Evolutionary conservation across 441 rosid genomes (phyloP).

Genomic region (Sinapis alba): DNA sequence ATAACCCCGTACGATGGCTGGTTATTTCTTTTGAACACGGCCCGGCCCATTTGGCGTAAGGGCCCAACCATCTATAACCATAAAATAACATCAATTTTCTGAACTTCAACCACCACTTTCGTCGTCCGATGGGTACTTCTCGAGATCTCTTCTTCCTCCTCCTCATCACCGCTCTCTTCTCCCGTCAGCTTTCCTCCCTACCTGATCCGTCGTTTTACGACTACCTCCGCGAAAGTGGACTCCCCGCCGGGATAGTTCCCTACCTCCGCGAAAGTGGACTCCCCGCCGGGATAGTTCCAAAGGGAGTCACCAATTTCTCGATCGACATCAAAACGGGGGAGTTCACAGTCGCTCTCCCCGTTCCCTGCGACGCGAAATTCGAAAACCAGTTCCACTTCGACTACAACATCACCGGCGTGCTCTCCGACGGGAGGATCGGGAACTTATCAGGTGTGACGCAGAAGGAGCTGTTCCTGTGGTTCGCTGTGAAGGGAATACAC

Average conservation of each 20-base stretch:
- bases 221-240: conserved; percentile 49
- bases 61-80: not conserved
- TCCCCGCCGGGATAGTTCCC: conserved; percentile 61
- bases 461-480: conserved; percentile 70
- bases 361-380: conserved; percentile 58
- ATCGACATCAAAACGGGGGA: conserved; percentile 45
- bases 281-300: conserved; percentile 66
- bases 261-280: conserved; percentile 52
- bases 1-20: not conserved
- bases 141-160: not conserved
- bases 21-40: not conserved
- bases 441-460: conserved; percentile 57
- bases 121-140: too few relatives aligned
- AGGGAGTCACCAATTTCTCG: conserved; percentile 55
- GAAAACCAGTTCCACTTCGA: conserved; percentile 68
- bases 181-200: conserved; percentile 8
- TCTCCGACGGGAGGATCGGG: conserved; percentile 52
- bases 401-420: conserved; percentile 54
- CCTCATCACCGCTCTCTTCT: conserved; percentile 30
- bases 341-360: conserved; percentile 46
- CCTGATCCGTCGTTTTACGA: conserved; percentile 53
- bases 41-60: not conserved
- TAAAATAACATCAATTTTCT: too few relatives aligned
- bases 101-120: too few relatives aligned
- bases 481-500: conserved; percentile 57